Evolutionary conservation across 805 yeast genomes (phyloP), one percentile per base, ranked within the genome.

Genomic region (Candida maltosa): DNA sequence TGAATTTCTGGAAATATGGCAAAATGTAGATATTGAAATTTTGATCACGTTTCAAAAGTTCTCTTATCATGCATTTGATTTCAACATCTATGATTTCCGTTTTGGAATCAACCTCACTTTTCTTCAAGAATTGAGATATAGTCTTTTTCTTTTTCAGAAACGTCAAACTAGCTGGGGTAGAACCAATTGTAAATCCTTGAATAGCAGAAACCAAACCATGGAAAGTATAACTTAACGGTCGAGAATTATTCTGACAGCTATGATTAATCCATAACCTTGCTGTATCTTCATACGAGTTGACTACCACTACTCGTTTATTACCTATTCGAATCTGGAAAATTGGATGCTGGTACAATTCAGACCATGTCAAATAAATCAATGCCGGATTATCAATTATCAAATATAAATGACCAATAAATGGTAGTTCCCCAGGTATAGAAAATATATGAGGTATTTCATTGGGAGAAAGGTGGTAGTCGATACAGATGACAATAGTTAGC

Each of bases 241-340:
- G 61, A 1, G 91, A 83, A 46, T 76, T 80, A 40, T 75, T 75
- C 3, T 79, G 73, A 22, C 63, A 52, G 6, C 78, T 60, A 29
- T 55, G 41, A 11, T 46, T 47, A 18, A 71, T 53, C 84, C 85
- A 82, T 3, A 84, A 56, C 16, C 60, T 60, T 25, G 57, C 52
- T 1, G 80, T 76, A 5, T 81, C 70, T 4, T 69, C 72, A 44
- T 61, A 79, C 1, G 83, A 71, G 49, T 84, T 82, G n/a, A 78
- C 89, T 12, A 85, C 79, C 9, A 85, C 69, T 1, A 80, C 73
- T 10, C 72, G 58, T 26, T 57, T 65, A 14, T 52, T 58, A 0
- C 94, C 94, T 35, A 84, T 54, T 31, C 83, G 56, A 29, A 83
- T 65, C 46, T 84, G 91, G 49, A 72, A 83, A 1, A 82, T 72